Percentiles rank a stretch among this genome's conserved stretches.
These are phyloP conservation scores for Russula foetens DNA, from an alignment of 768 basidiomycete genomes.

Conservation along the genomic window DNA sequence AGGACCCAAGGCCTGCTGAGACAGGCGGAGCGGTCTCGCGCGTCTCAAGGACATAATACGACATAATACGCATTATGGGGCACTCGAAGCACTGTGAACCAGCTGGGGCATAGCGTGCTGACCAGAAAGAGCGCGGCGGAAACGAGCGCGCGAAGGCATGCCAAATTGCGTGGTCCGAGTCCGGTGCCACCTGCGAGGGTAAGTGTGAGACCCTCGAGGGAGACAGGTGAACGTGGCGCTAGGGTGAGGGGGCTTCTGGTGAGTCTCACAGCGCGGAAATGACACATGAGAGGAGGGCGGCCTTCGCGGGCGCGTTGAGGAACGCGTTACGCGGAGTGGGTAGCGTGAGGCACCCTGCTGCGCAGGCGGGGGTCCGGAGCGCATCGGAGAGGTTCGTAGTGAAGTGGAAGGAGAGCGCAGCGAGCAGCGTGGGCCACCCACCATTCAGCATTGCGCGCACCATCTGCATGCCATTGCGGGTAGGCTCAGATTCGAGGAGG, in stretches of 20 bases:
- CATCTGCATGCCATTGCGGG: constrained; percentile 47
- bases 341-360: constrained; percentile 77
- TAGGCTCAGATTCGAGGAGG: too few species aligned
- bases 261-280: constrained; percentile 73
- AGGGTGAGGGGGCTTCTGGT: constrained; percentile 47
- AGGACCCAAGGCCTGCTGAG: constrained; percentile 2
- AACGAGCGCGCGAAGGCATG: constrained; percentile 79
- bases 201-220: constrained; percentile 60
- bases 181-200: constrained; percentile 41
- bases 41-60: constrained; percentile 53
- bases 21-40: constrained; percentile 34
- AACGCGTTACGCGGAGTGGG: constrained; percentile 91
- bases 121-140: constrained; percentile 72
- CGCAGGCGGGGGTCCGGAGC: constrained; percentile 77
- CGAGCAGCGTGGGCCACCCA: too few species aligned
- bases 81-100: constrained; percentile 75
- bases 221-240: constrained; percentile 48
- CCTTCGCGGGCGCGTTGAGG: too few species aligned
- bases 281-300: constrained; percentile 81
- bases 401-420: constrained; percentile 80
- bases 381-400: constrained; percentile 87
- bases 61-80: constrained; percentile 95
- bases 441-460: constrained; percentile 74
- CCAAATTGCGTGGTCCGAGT: constrained; percentile 82
- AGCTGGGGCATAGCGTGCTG: too few species aligned